Evolutionary conservation across 257 asterid species (phyloP), one percentile per base, ranked within the genome.

Genomic region (Solanum stenotomum): DNA sequence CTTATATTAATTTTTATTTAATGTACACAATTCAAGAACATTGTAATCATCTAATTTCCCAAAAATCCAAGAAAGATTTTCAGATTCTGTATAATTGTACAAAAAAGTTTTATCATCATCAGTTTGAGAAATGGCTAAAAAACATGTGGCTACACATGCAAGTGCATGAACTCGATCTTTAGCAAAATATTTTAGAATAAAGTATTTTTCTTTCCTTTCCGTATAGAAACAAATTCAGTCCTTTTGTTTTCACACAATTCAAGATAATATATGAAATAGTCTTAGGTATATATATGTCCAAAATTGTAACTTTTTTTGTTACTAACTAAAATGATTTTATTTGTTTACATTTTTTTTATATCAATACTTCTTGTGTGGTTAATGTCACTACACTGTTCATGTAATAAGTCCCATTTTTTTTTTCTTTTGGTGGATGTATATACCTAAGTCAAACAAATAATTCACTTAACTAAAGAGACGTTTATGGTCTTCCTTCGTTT

Each of bases 71-170:
- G 68, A 44, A 46, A 27, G 68, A 29, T 34, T 4, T 40, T 46
- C 68, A 46, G 85, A 81, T 81, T 79, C 85, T 44, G 85, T 27
- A 49, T 76, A 38, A 81, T 81, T 16, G 42, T 46, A 35, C 37
- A 70, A 81, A 44, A 49, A 81, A 81, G 68, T 29, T 81, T 46
- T 81, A 81, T 44, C 68, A 29, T 44, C 68, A 46, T 27, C 40
- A 46, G 29, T 27, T 65, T 16, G 85, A 46, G 25, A 81, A 71
- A 44, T 81, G 29, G 85, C 34, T 78, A 46, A 81, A 46, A 81
- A 29, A 61, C 72, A 86, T 38, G 90, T 86, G 90, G 90, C 85
- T 42, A 86, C 88, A 79, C 84, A 61, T 89, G 83, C 90, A 89
- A 68, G 78, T 86, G 89, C 89, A 65, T 86, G 84, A 59, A 29